Evolutionary conservation across 2,329 filamentous ascomycete genomes (phyloP).

Genomic region (Dissoconium aciculare): DNA sequence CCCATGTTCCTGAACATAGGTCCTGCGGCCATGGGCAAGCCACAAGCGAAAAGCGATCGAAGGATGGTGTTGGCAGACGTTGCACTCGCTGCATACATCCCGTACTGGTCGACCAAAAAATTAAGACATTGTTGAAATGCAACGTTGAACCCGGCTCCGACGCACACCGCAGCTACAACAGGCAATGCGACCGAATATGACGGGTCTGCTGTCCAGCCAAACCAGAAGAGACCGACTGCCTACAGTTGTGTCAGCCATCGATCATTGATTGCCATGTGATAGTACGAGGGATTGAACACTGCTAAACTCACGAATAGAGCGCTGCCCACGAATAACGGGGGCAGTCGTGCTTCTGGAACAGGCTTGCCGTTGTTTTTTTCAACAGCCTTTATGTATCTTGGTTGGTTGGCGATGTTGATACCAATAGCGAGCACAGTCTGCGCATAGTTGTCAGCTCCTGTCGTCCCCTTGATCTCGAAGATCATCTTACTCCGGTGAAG

Average conservation of each 20-base stretch:
- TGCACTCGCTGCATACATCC: slow-evolving; percentile 33
- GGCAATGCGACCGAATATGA: slow-evolving; percentile 2
- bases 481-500: slow-evolving; percentile 27
- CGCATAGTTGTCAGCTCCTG: neutral
- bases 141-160: slow-evolving; percentile 33
- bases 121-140: slow-evolving; percentile 37
- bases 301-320: slow-evolving; percentile 27
- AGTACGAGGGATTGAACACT: no score
- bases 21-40: slow-evolving; percentile 24
- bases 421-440: slow-evolving; percentile 21
- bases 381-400: slow-evolving; percentile 26
- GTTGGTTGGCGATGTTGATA: slow-evolving; percentile 36
- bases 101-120: slow-evolving; percentile 27
- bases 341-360: slow-evolving; percentile 26
- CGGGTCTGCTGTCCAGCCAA: slow-evolving; percentile 13
- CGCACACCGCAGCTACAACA: slow-evolving; percentile 23
- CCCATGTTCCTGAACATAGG: slow-evolving; percentile 31
- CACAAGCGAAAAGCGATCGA: slow-evolving; percentile 28
- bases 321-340: slow-evolving; percentile 33
- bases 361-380: slow-evolving; percentile 23
- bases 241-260: no score
- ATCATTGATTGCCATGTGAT: no score
- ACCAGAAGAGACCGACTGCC: slow-evolving; percentile 11
- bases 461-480: neutral
- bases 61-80: slow-evolving; percentile 37